Conservation (phyloP, 2,329 filamentous ascomycete species). For the Hysterium pulicare region DNA sequence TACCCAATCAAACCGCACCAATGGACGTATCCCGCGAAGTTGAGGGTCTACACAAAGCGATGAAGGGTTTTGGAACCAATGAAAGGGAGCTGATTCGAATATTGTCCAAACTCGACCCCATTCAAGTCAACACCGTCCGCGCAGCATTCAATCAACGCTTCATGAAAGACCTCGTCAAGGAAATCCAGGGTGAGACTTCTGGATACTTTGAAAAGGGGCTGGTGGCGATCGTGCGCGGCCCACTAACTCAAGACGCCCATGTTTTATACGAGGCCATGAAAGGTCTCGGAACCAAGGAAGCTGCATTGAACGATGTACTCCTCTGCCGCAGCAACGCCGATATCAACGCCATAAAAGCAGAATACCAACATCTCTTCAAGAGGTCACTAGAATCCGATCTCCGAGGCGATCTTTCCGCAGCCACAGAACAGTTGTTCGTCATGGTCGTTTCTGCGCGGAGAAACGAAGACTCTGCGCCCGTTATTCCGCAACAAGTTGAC, state of each 20-base stretch:
- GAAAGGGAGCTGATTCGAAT: conserved; percentile 71
- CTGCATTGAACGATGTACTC: conserved; percentile 79
- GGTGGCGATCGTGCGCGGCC: conserved; percentile 72
- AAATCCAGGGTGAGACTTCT: conserved; percentile 72
- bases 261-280: conserved; percentile 69
- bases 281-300: conserved; percentile 82
- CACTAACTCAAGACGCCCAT: conserved; percentile 71
- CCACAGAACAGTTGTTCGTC: conserved; percentile 81
- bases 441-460: conserved; percentile 73
- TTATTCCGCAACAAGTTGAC: conserved; percentile 70
- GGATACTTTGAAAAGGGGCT: conserved; percentile 73
- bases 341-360: conserved; percentile 76
- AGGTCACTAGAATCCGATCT: conserved; percentile 69
- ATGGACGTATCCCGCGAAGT: conserved; percentile 66
- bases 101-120: conserved; percentile 69
- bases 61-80: conserved; percentile 93
- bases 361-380: conserved; percentile 67
- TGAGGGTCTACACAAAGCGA: conserved; percentile 70
- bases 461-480: conserved; percentile 72
- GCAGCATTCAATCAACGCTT: conserved; percentile 62
- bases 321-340: conserved; percentile 83
- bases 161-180: conserved; percentile 64
- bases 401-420: conserved; percentile 74
- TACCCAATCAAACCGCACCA: conserved; percentile 57
- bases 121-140: conserved; percentile 65